Evolutionary conservation across 768 basidiomycete genomes (phyloP), one percentile per base, ranked within the genome.

Genomic region (Butyriboletus loyo): DNA sequence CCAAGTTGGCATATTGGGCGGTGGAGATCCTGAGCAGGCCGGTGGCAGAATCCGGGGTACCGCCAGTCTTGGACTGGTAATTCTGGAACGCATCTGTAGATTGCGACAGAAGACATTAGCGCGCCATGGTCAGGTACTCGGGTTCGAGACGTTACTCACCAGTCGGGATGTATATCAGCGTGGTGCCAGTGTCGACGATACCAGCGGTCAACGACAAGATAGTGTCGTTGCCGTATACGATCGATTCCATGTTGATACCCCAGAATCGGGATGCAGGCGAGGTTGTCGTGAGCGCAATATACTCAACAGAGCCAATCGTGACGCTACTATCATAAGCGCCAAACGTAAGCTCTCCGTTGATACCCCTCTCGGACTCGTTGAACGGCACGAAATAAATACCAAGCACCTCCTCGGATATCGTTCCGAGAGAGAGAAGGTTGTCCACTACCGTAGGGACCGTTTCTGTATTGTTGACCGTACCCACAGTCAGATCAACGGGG

Each of bases 391-490:
- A 75, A 31, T 62, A 70, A 30, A 75, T 50, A 5, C 70, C 70
- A 38, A 75, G 56, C 4, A 65, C 52, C 21, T 66, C 55, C 17
- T 58, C 15, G 5, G 34, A 42, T 35, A 74, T 73, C 1, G 50
- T 46, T 10, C 65, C 61, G 44, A 70, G 65, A 7, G 24, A 37
- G 49, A 47, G 53, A 1, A 73, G 67, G 50, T 69, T 73, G 61
- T 73, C 69, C 15, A 51, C 55, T 17, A 75, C 71, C 3, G 73
- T 75, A 11, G 72, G 67, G 17, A 70, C 57, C 3, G 14, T 19
- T 3, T 22, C 6, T n/a, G 43, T 42, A n/a, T 56, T 46, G 22
- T 15, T 42, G 14, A 65, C 44, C 7, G 59, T 63, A 42, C 62
- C 70, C 1, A 35, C 2, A 0, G 74, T 75, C 32, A 76, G 56